Evolutionary conservation across 2,329 filamentous ascomycete genomes (phyloP).

Genomic region (Zymoseptoria tritici): DNA sequence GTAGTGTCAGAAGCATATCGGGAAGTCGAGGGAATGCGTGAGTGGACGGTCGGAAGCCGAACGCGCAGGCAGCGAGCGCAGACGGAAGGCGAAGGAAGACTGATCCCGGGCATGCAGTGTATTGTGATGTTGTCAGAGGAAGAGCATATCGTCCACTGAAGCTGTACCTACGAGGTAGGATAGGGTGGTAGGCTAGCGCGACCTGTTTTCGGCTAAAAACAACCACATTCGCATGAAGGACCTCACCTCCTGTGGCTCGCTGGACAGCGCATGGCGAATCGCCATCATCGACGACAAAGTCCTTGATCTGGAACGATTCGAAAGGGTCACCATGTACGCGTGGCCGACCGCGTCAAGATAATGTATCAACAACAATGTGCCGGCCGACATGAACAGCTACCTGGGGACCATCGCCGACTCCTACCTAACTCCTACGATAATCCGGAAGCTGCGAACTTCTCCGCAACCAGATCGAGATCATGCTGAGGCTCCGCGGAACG

Average conservation of each 20-base stretch:
- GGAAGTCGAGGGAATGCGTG: not conserved
- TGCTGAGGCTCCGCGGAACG: not conserved
- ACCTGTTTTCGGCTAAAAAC: not conserved
- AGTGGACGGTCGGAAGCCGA: not conserved
- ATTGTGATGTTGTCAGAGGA: not conserved
- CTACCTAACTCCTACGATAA: no score
- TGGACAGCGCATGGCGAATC: not conserved
- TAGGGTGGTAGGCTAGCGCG: no score
- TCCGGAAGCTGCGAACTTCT: not conserved
- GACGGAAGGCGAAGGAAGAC: not conserved
- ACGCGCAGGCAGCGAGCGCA: not conserved
- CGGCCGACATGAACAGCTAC: not conserved
- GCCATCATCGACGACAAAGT: not conserved
- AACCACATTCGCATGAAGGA: not conserved
- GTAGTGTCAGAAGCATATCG: constrained; percentile 1
- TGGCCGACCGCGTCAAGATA: not conserved
- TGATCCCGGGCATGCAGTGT: not conserved
- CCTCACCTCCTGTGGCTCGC: not conserved
- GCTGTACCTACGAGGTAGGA: no score
- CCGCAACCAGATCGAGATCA: not conserved
- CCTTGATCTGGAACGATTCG: not conserved
- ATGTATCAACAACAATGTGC: not conserved
- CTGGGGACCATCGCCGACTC: not conserved
- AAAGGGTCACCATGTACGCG: no score
- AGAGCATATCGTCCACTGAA: no score